phyloP scores from a whole-genome alignment of 2,329 filamentous ascomycete genomes.

The Cladorrhinum sp. region DNA sequence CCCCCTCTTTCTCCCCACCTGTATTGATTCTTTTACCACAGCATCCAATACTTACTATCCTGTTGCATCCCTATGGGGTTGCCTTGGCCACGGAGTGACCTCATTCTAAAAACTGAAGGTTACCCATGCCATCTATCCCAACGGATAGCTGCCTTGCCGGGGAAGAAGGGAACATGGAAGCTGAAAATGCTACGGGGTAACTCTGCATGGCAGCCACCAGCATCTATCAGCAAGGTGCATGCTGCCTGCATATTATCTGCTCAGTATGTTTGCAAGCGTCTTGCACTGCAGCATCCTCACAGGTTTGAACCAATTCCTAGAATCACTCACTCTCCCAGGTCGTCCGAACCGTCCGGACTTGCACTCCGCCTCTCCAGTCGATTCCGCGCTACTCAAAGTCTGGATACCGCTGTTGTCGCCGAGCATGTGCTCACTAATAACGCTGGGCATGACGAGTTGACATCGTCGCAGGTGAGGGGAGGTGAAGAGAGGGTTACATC shows the following conservation, averaged over 20 bases:
- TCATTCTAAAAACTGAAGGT: conserved; percentile 5
- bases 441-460: too few species aligned
- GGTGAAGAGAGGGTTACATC: background rate
- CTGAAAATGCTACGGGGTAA: too few species aligned
- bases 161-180: background rate
- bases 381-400: background rate
- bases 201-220: background rate
- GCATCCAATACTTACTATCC: too few species aligned
- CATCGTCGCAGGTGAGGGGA: too few species aligned
- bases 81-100: conserved; percentile 8
- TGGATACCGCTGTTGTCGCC: background rate
- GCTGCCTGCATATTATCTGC: background rate
- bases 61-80: too few species aligned
- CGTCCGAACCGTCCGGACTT: background rate
- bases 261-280: background rate
- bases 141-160: background rate
- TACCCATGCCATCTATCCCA: background rate
- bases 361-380: background rate
- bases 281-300: background rate
- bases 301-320: background rate
- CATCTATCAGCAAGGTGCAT: background rate
- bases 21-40: too few species aligned
- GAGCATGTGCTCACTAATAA: too few species aligned
- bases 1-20: background rate
- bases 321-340: background rate